Evolutionary conservation across 495 filamentous ascomycete genomes (phyloP).

Genomic region (Daldinia childiae): DNA sequence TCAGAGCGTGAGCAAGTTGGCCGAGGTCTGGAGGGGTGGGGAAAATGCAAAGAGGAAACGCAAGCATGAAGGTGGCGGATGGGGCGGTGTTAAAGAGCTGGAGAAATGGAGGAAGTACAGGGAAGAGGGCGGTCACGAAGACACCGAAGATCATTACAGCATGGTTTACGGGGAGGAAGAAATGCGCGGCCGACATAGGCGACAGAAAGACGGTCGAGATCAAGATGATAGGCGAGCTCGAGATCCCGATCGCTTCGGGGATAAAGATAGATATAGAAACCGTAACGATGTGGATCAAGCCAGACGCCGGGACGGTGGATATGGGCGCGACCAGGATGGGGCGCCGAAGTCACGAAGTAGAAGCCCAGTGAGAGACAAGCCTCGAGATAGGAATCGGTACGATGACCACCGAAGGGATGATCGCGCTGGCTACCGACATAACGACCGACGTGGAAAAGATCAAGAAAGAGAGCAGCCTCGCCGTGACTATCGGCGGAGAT

Average conservation of each 20-base stretch:
- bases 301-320: conserved; percentile 13
- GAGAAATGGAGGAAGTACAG: conserved; percentile 93
- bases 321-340: conserved; percentile 18
- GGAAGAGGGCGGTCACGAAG: conserved; percentile 65
- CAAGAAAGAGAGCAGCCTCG: conserved; percentile 40
- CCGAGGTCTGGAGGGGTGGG: conserved; percentile 87
- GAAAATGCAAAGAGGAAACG: conserved; percentile 87
- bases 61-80: conserved; percentile 83
- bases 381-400: conserved; percentile 28
- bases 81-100: conserved; percentile 85
- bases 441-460: conserved; percentile 39
- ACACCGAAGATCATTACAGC: conserved; percentile 65
- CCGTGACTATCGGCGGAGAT: conserved; percentile 36
- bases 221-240: conserved; percentile 28
- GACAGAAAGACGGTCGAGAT: conserved; percentile 33
- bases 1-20: conserved; percentile 90
- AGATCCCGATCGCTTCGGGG: conserved; percentile 21
- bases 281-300: conserved; percentile 28
- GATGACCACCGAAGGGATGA: conserved; percentile 24
- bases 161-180: conserved; percentile 88
- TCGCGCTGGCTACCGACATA: conserved; percentile 16
- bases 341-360: conserved; percentile 48
- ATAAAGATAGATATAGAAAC: conserved; percentile 21
- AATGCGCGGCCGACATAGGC: conserved; percentile 58
- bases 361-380: conserved; percentile 50